These are phyloP conservation scores for Fragaria vesca DNA, from an alignment of 306 rosid genomes.

Conservation along the genomic window DNA sequence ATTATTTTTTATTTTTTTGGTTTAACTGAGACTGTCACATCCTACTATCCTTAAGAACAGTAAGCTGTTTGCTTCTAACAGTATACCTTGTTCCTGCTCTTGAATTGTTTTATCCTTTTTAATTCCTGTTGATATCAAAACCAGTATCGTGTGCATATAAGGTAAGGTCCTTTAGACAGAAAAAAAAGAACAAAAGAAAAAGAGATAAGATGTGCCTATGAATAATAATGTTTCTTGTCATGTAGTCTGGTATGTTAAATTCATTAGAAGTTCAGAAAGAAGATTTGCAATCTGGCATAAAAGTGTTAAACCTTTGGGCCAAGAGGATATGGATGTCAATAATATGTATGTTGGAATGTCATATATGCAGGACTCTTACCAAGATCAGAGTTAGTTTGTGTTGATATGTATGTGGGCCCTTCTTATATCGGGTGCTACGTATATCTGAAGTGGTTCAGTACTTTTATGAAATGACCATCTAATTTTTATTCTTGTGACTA, in stretches of 20 bases:
- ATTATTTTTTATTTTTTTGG: background rate
- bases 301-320: background rate
- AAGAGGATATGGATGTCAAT: background rate
- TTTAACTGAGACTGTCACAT: background rate
- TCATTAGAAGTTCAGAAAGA: background rate
- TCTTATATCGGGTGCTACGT: background rate
- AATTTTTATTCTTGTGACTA: constrained; percentile 30
- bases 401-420: background rate
- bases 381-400: background rate
- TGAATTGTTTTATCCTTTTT: too few species aligned
- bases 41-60: background rate
- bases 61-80: background rate
- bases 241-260: background rate
- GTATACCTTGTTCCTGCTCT: background rate
- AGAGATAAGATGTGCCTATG: background rate
- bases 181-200: too few species aligned
- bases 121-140: background rate
- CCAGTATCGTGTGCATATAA: background rate
- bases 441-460: constrained; percentile 1
- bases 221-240: background rate
- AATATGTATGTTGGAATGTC: background rate
- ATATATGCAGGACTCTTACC: background rate
- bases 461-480: background rate
- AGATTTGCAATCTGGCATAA: background rate
- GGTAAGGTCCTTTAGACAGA: background rate